Evolutionary conservation across 192 early-diverging fungal species (phyloP), one percentile per base, ranked within the genome.

Genomic region (Coemansia sp.): DNA sequence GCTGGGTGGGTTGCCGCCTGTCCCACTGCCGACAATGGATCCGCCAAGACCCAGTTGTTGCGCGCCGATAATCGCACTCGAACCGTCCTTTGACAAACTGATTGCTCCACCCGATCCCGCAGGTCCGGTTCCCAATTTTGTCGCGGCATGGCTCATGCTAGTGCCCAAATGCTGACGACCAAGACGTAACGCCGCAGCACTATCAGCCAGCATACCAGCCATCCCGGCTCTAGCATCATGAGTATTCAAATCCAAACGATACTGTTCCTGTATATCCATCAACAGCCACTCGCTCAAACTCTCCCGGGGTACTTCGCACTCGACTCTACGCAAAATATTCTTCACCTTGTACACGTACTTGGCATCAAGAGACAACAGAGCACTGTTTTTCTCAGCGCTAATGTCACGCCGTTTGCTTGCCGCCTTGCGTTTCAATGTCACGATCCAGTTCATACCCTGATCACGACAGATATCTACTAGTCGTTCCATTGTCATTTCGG

Each of bases 381-480:
- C 60, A 15, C 24, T 12, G 55, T 13, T 16, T 15, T 44, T 44
- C 43, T 44, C 38, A 33, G 8, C 33, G 1, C 33, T 34, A 34
- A 34, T 34, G 40, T 41, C 27, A 20, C 66, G 62, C 5, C 34
- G 47, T n/a, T 36, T 46, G 46, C 38, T 20, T 20, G 46, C 50
- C 6, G 74, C 69, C 46, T 66, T 70, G 64, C 73, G 76, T 63
- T 91, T 93, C 7, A 93, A 73, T 43, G 90, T 91, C 11, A 92
- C 89, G 50, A 93, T 89, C 92, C 92, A 93, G 78, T 90, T 92
- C 67, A 93, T 92, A n/a, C 89, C 87, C 53, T 87, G 85, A 29
- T 89, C 87, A 33, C 81, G 78, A 74, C 92, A 93, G 9, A 86
- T 80, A 6, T 77, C 80, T 5, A 84, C 84, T 18, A 93, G 65